phyloP scores from a whole-genome alignment of 371 early-diverging fungal genomes.

The Rhizopus sp. region DNA sequence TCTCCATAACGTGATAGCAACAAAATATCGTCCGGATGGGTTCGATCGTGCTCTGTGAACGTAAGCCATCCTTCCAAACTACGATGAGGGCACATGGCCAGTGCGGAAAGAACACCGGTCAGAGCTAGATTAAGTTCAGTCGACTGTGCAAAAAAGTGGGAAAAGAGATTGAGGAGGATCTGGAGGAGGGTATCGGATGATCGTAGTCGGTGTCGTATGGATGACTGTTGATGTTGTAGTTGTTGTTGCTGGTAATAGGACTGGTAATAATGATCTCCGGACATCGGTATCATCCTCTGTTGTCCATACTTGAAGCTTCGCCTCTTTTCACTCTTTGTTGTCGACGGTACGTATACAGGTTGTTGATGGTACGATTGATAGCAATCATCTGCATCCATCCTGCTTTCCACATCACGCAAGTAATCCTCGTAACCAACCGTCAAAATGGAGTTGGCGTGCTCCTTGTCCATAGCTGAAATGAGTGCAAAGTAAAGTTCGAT shows the following conservation, averaged over 20 bases:
- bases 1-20: slow-evolving; percentile 8
- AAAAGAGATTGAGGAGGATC: slow-evolving; percentile 56
- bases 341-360: not conserved
- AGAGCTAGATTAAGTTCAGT: slow-evolving; percentile 83
- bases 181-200: slow-evolving; percentile 64
- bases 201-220: slow-evolving; percentile 44
- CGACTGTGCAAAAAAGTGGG: slow-evolving; percentile 79
- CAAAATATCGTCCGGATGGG: slow-evolving; percentile 33
- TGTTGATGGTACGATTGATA: slow-evolving; percentile 33
- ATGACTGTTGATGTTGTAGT: slow-evolving; percentile 17
- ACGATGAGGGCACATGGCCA: slow-evolving; percentile 70
- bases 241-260: not conserved
- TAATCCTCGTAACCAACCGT: slow-evolving; percentile 70
- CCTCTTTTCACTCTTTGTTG: slow-evolving; percentile 25
- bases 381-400: slow-evolving; percentile 59
- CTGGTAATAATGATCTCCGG: slow-evolving; percentile 7
- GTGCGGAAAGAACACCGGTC: slow-evolving; percentile 79
- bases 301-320: slow-evolving; percentile 56
- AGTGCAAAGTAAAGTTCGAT: slow-evolving; percentile 67
- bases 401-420: slow-evolving; percentile 67
- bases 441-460: slow-evolving; percentile 48
- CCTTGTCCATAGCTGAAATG: slow-evolving; percentile 54
- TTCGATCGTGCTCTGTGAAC: slow-evolving; percentile 58
- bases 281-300: slow-evolving; percentile 4
- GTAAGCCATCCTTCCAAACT: slow-evolving; percentile 71